Conservation (phyloP, 768 basidiomycete genomes). For the Roridomyces roridus region DNA sequence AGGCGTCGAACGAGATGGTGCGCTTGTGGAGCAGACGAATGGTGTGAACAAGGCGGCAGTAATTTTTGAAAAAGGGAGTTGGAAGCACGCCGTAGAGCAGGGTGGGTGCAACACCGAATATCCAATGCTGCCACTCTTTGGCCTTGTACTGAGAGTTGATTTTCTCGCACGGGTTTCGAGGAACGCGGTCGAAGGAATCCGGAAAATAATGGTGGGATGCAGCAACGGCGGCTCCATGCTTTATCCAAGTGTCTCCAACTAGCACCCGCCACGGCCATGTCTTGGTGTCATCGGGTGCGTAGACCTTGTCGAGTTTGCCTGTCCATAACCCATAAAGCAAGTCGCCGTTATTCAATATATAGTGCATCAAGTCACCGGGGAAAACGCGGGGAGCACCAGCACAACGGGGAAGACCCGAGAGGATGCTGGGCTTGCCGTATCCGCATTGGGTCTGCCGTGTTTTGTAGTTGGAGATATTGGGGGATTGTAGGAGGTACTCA, state of each 20-base stretch:
- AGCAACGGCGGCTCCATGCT: constrained; percentile 1
- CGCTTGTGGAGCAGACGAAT: constrained; percentile 30
- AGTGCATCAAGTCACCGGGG: constrained; percentile 4
- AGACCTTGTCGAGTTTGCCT: not conserved
- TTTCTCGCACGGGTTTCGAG: constrained; percentile 7
- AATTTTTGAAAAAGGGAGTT: constrained; percentile 28
- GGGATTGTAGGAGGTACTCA: not conserved
- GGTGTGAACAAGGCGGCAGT: constrained; percentile 32
- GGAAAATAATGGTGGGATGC: not conserved
- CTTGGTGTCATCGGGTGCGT: not conserved
- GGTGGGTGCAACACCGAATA: constrained; percentile 27
- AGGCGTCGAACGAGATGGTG: not conserved
- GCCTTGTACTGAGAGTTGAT: constrained; percentile 28
- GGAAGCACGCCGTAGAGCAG: constrained; percentile 32
- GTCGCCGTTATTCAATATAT: not conserved
- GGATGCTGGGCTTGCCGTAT: not conserved
- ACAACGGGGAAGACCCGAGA: not conserved
- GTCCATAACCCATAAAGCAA: not conserved
- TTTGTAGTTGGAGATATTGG: not conserved
- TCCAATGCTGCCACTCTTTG: constrained; percentile 11
- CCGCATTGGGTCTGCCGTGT: not conserved
- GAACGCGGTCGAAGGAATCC: not conserved
- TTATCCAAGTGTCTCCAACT: not conserved
- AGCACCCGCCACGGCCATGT: constrained; percentile 1
- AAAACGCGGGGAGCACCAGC: not conserved